These are phyloP conservation scores for Pseudocohnilembus persalinus DNA, from an alignment of 169 alveolate species.

Conservation along the genomic window DNA sequence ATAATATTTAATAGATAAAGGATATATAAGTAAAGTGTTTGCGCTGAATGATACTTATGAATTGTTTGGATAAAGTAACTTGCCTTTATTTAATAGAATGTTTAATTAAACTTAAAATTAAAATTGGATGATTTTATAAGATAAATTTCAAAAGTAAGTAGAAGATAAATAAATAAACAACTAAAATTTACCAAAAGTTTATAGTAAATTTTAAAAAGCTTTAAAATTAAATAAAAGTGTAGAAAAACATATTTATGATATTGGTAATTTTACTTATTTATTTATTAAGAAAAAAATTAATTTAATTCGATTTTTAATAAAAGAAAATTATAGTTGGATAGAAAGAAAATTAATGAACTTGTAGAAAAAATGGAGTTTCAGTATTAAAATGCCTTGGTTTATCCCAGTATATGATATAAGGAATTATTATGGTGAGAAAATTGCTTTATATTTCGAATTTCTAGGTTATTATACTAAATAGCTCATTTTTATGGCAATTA, in stretches of 20 bases:
- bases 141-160: no score
- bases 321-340: background rate
- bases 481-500: conserved; percentile 2
- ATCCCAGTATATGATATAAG: conserved; percentile 24
- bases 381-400: conserved; percentile 18
- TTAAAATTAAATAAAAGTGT: no score
- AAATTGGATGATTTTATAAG: no score
- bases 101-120: no score
- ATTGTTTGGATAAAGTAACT: conserved; percentile 16
- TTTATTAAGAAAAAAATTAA: background rate
- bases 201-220: no score
- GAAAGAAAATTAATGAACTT: conserved; percentile 8
- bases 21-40: conserved; percentile 3
- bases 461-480: conserved; percentile 30
- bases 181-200: no score
- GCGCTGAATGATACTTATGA: conserved; percentile 30
- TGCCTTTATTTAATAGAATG: background rate
- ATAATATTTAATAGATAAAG: conserved; percentile 4
- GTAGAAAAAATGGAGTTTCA: conserved; percentile 21
- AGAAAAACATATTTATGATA: background rate
- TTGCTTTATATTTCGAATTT: conserved; percentile 35
- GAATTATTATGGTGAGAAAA: conserved; percentile 44
- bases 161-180: no score
- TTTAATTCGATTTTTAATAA: no score
- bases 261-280: background rate